These are phyloP conservation scores for Kluyveromyces sp. DNA, from an alignment of 1,139 yeast genomes.

Conservation along the genomic window DNA sequence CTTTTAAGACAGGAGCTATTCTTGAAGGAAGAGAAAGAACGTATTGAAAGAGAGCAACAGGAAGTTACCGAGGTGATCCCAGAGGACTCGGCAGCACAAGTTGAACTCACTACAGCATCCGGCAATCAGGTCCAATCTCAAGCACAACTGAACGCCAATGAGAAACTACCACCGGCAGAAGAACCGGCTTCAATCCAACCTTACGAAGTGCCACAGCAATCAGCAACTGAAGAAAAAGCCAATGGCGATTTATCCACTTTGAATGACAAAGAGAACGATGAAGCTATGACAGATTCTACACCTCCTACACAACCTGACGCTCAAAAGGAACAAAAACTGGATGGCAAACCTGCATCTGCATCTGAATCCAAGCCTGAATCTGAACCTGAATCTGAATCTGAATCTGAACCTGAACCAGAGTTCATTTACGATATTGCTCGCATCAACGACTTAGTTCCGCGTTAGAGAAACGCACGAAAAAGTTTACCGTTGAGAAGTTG, in stretches of 20 bases:
- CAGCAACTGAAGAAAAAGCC: too few species aligned
- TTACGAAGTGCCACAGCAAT: background rate
- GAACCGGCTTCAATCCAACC: background rate
- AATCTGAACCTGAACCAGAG: slow-evolving; percentile 10
- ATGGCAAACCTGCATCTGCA: background rate
- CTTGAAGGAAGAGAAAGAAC: slow-evolving; percentile 31
- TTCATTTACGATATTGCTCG: slow-evolving; percentile 31
- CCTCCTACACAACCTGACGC: too few species aligned
- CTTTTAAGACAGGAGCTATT: slow-evolving; percentile 43
- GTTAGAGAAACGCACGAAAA: slow-evolving; percentile 38
- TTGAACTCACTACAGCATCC: slow-evolving; percentile 19
- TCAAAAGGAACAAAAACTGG: background rate
- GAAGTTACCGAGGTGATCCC: slow-evolving; percentile 5
- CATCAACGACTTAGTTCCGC: slow-evolving; percentile 25
- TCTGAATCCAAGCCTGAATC: slow-evolving; percentile 9
- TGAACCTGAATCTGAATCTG: slow-evolving; percentile 15
- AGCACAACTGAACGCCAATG: slow-evolving; percentile 4
- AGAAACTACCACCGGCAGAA: background rate
- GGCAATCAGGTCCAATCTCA: slow-evolving; percentile 25
- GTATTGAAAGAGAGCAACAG: slow-evolving; percentile 12
- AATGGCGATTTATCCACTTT: too few species aligned
- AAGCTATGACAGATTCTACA: too few species aligned
- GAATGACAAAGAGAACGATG: too few species aligned
- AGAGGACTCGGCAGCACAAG: slow-evolving; percentile 2
- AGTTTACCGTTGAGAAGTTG: slow-evolving; percentile 56